Base-by-base conservation (phyloP, 768 basidiomycete species). In the Trametes elegans region DNA sequence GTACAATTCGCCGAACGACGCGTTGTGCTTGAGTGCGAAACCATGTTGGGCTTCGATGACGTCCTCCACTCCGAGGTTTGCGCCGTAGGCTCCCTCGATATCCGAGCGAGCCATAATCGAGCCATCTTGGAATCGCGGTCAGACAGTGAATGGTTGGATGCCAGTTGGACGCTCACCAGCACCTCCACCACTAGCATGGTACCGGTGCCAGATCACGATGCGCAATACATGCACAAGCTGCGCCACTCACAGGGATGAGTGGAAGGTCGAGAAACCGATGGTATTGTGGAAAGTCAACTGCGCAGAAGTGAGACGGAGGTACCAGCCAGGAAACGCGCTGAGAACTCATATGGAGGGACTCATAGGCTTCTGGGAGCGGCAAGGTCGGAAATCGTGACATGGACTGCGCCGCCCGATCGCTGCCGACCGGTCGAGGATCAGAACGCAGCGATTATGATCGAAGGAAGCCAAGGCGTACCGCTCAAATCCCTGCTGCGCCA, bases 251-350 rank as follows among this genome's bases (percentile, higher is more conserved):
- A 14, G 19, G 34, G 3, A 18, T 18, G 10, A 64, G 46, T 8
- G 28, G 14, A 4, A 31, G 34, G 26, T 63, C 61, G 60, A 67
- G 29, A 62, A 55, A 9, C 55, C 65, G 23, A 68, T 64, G 29
- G 64, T 66, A 35, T 68, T 65, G 58, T 69, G 65, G 56, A 66
- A 68, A 38, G 65, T 53, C 14, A 64, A 50, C 39, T 59, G 62
- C 34, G 65, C 21, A 32, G 44, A 8, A 28, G 26, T 26, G 14
- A 43, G 26, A 13, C 41, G 41, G 16, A 43, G 41, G 14, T 24
- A 43, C 13, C 28, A n/a, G n/a, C n/a, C n/a, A n/a, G n/a, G n/a
- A n/a, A n/a, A n/a, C n/a, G n/a, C n/a, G n/a, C n/a, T n/a, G n/a
- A 14, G 8, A 10, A 28, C 41, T 10, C 28, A 43, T 27, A 26